Evolutionary conservation across 2,329 filamentous ascomycete species (phyloP).

Genomic region (Colletotrichum siamense): DNA sequence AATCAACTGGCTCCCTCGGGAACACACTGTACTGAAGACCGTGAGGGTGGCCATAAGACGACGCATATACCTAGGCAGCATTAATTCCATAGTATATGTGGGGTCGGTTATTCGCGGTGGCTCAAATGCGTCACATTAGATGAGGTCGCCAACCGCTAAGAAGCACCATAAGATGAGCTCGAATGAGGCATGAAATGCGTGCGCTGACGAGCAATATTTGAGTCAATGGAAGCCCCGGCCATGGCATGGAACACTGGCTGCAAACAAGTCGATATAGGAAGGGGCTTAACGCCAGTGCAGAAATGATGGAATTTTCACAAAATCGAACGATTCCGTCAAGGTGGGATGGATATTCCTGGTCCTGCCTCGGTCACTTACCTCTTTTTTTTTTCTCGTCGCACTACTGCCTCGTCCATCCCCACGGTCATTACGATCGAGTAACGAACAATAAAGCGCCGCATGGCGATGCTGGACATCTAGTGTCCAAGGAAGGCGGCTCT

Average conservation of each 20-base stretch:
- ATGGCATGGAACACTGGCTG: not conserved
- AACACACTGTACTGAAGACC: not conserved
- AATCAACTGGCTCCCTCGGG: not conserved
- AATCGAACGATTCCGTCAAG: not conserved
- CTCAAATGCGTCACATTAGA: not conserved
- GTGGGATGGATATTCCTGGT: not conserved
- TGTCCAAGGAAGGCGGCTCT: not conserved
- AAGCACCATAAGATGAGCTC: not conserved
- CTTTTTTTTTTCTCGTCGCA: not conserved
- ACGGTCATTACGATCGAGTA: not conserved
- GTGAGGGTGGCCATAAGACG: not conserved
- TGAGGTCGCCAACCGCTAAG: not conserved
- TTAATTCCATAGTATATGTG: not conserved
- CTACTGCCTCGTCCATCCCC: not conserved
- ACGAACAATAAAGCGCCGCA: not conserved
- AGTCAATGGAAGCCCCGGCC: not conserved
- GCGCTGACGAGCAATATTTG: not conserved
- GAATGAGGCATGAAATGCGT: not conserved
- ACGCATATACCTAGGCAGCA: not conserved
- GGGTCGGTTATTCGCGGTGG: not conserved
- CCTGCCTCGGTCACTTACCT: not conserved
- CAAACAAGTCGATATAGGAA: not conserved
- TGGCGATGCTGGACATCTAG: not conserved
- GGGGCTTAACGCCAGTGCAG: not conserved
- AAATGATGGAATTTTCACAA: not conserved